Evolutionary conservation across 2,329 filamentous ascomycete genomes (phyloP).

Genomic region (Akanthomyces dipterigenus): DNA sequence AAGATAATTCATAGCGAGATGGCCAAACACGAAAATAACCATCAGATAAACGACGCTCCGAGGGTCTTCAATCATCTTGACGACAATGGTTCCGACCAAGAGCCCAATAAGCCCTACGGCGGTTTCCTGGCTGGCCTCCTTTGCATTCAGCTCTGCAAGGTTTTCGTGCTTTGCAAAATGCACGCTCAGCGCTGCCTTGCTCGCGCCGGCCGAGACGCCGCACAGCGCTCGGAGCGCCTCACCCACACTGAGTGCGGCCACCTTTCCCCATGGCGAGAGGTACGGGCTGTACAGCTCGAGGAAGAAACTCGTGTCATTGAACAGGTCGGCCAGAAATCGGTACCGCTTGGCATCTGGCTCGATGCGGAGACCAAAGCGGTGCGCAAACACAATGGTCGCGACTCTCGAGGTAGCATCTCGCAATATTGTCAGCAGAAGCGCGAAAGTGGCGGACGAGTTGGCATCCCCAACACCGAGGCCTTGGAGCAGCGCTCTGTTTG

Average conservation of each 20-base stretch:
- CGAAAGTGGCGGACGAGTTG: constrained; percentile 69
- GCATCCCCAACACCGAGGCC: constrained; percentile 78
- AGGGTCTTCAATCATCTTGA: constrained; percentile 66
- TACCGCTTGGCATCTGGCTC: constrained; percentile 90
- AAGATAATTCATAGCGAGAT: constrained; percentile 78
- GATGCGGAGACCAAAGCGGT: constrained; percentile 72
- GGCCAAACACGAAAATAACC: constrained; percentile 63
- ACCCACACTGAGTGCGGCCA: constrained; percentile 42
- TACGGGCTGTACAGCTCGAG: constrained; percentile 77
- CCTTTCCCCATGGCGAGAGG: constrained; percentile 50
- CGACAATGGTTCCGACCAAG: constrained; percentile 73
- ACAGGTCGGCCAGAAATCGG: constrained; percentile 76
- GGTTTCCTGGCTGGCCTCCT: constrained; percentile 94
- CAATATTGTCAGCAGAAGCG: constrained; percentile 73
- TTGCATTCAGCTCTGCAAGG: constrained; percentile 85
- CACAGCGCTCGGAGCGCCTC: constrained; percentile 59
- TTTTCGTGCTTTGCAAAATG: constrained; percentile 89
- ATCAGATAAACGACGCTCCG: constrained; percentile 68
- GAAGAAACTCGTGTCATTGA: constrained; percentile 82
- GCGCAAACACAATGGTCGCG: constrained; percentile 80
- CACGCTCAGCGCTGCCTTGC: constrained; percentile 83
- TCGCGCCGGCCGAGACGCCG: constrained; percentile 82
- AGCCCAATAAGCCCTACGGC: constrained; percentile 85
- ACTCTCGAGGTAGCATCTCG: constrained; percentile 76
- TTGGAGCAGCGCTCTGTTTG: constrained; percentile 75